Evolutionary conservation across 2,329 filamentous ascomycete genomes (phyloP), one percentile per base, ranked within the genome.

Genomic region (Plenodomus tracheiphilus): DNA sequence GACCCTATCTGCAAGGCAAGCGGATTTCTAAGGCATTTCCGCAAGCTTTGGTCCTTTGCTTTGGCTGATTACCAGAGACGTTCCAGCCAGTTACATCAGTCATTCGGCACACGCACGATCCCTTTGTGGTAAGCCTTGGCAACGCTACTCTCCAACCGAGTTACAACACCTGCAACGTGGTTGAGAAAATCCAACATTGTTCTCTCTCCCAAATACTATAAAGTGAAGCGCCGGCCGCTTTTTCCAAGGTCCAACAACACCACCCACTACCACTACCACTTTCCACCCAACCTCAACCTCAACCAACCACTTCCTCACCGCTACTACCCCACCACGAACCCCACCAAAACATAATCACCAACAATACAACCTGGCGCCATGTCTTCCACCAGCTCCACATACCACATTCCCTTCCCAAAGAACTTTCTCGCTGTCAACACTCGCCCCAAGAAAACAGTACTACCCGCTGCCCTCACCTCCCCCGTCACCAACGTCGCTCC

Each of bases 331-430:
- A 40, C 39, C 34, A 53, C 39, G 39, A 52, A 34, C 46, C 28
- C 48, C 39, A 22, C 19, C 9, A 17, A n/a, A n/a, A 4, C 28
- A 39, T 25, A 5, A 20, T 9, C 42, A 44, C 46, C 35, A 41
- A 43, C 51, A 54, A 50, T 47, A 39, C 58, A 68, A 36, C 48
- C 61, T 60, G 61, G 56, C 62, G 61, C 62, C 61, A 71, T 70
- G 67, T 65, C 67, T 65, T 61, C 62, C 58, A 60, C 62, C 46
- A 59, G 56, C 43, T 55, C 60, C 54, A 58, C 57, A 58, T 67
- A 61, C 66, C 67, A 71, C 66, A 71, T 71, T 51, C 66, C 68
- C 44, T 70, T 71, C 62, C 68, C 68, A 21, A 55, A 51, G 41
- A 59, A 49, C 61, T 71, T 69, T 56, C 65, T 71, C 59, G 58